Evolutionary conservation across 106 monocot species (phyloP), one percentile per base, ranked within the genome.

Genomic region (Dioscorea zingiberensis): DNA sequence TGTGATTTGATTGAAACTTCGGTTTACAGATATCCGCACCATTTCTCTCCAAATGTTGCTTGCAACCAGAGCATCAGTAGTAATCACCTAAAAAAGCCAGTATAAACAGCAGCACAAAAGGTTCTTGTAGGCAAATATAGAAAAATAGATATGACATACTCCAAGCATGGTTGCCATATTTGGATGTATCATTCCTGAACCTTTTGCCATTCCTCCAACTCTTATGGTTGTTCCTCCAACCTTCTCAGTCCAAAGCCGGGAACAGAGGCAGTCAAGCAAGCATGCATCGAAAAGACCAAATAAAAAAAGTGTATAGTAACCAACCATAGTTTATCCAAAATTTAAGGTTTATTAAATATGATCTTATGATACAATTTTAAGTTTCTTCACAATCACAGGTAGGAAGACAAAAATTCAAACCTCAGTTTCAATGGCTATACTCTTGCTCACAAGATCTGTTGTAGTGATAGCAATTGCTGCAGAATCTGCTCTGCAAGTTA

Each of bases 151-250:
- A 59, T 46, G 47, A 45, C 80, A 76, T 86, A 98, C 98, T 62
- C 93, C 80, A 69, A 98, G 98, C 86, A 98, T 82, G 44, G 98
- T 98, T 69, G 98, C 98, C 98, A 98, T 98, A 54, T 98, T 98
- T 62, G 98, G 98, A 57, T 98, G 93, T 61, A 98, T 98, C 98
- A 98, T 98, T 64, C 98, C 98, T 73, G 98, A 98, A 66, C 98
- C 98, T 89, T 98, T 98, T 24, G 98, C 82, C 98, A 98, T 98
- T 78, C 98, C 98, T 19, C 98, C 98, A 70, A 98, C 74, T 74
- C 80, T 86, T 24, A 89, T 54, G 64, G 66, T 48, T 18, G 71
- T 54, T 55, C 93, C 89, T 73, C 89, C 93, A 68, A 98, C 69
- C 98, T 98, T 59, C 21, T 53, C 38, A 53, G 47, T 63, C 29